Base-by-base conservation (phyloP, 106 monocot genomes). In the Dendrobium officinale region DNA sequence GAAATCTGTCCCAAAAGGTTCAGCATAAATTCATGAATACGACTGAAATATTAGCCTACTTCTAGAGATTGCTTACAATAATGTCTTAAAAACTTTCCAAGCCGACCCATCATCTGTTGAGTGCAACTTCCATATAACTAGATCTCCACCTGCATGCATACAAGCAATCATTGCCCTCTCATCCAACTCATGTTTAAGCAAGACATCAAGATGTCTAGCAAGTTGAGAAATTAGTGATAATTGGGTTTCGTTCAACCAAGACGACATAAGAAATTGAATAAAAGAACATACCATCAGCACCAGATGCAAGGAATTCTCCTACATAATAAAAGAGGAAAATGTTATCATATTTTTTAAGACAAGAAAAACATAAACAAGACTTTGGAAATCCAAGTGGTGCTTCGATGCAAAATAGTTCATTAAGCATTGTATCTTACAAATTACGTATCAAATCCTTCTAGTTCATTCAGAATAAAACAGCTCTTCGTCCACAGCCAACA, bases 221-320 rank as follows among this genome's bases (percentile, higher is more conserved):
- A 74, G 7, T 80, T 24, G 64, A 64, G 24, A 64, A 64, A 22
- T 64, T 64, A 24, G 64, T 64, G 64, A 64, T 24, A 64, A 64
- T 64, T n/a, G n/a, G 26, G 26, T 64, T 64, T n/a, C 4, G 64
- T 64, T 24, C 24, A 64, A 24, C 24, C 6, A 64, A 58, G 17
- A 58, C 4, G 67, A 4, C 9, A 1, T 67, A 66, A 49, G 7
- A 26, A 64, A 77, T 45, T 33, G 9, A 4, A 37, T 67, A 54
- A 80, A 45, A 22, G 72, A 77, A n/a, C 93, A 81, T 92, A 96
- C 96, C 96, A 83, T 96, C 96, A 82, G 96, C 91, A 80, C 96
- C 96, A 72, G 96, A 93, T 37, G 96, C 93, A 85, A 96, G 91
- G 45, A 84, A 67, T 78, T 92, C 89, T 78, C 96, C 96, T 96